A percentile compares a stretch with the other conserved stretches of the same genome.
Conservation (phyloP, 805 yeast species). For the Debaryomyces maramus region DNA sequence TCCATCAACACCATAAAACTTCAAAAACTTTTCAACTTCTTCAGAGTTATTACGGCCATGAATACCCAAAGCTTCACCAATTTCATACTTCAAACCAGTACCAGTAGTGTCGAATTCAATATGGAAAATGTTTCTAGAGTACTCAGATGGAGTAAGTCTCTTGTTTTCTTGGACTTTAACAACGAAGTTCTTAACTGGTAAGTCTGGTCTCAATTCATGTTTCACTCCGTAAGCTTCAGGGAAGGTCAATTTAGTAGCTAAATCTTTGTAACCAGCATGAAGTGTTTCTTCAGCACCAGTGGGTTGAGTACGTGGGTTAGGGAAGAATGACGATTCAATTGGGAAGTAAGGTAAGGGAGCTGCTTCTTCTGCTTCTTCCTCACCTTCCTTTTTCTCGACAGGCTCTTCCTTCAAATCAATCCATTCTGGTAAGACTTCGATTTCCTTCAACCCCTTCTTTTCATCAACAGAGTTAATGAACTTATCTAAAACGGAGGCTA, state of each 20-base stretch:
- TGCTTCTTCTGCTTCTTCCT: constrained; percentile 20
- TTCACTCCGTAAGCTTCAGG: constrained; percentile 69
- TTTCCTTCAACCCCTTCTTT: constrained; percentile 39
- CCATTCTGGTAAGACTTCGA: constrained; percentile 35
- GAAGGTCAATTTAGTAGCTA: constrained; percentile 74
- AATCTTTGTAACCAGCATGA: constrained; percentile 42
- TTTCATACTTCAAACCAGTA: constrained; percentile 86
- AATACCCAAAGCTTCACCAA: constrained; percentile 95
- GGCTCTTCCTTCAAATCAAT: constrained; percentile 34
- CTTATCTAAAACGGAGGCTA: constrained; percentile 69
- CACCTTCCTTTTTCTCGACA: constrained; percentile 31
- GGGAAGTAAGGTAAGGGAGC: constrained; percentile 49
- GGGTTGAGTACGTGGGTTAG: constrained; percentile 52
- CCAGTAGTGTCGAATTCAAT: constrained; percentile 90
- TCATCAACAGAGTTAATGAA: constrained; percentile 60
- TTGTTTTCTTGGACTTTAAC: constrained; percentile 90
- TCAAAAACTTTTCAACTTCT: constrained; percentile 67
- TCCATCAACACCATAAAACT: constrained; percentile 69
- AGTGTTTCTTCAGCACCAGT: constrained; percentile 41
- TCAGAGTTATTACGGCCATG: constrained; percentile 80
- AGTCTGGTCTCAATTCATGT: constrained; percentile 79
- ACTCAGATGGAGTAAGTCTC: constrained; percentile 85
- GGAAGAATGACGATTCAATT: constrained; percentile 61
- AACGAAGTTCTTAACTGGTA: constrained; percentile 79
- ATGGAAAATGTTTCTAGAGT: constrained; percentile 94